Evolutionary conservation across 108 stramenopile genomes (phyloP), one percentile per base, ranked within the genome.

Genomic region (Thalassiosira profunda): DNA sequence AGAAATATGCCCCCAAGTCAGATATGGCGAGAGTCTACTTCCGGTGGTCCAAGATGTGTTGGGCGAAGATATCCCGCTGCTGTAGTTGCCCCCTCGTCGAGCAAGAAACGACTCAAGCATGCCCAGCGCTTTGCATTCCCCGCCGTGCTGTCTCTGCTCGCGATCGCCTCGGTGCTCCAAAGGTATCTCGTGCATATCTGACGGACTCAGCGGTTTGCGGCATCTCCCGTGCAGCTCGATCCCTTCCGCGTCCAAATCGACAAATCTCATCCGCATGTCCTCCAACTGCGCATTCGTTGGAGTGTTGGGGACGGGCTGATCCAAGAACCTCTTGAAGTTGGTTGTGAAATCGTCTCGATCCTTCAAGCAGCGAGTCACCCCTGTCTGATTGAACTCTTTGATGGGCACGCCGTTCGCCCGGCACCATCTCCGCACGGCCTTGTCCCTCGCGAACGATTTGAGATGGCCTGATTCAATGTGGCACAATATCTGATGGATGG

Each of bases 381-480:
- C 88, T 21, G 79, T 79, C 58, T 89, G 88, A 63, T 80, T 69
- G 48, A 68, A 83, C 45, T 90, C 89, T 11, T 54, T 38, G 37
- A 86, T 77, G 6, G 64, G 71, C 15, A 90, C 65, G 0, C 68
- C 47, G 17, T 82, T 72, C 5, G 46, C 17, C 12, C 69, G 61
- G 40, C 89, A 90, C 84, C 84, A 90, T 36, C 79, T 62, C 59
- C 89, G 70, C 14, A 90, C 89, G 2, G 52, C 67, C 2, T 74
- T 73, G 38, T 90, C 89, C 33, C 89, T 51, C 45, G 76, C 66
- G 54, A 78, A 90, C 4, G 86, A 87, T 58, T 79, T 58, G 68
- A 83, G 72, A 42, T 90, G 86, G 18, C 86, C 82, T 0, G 79
- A 86, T 70, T 90, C 88, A 65, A 85, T 72, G 45, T 90, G 88